A percentile compares a stretch with the other conserved stretches of the same genome.
These are phyloP conservation scores for Coriaria nepalensis DNA, from an alignment of 306 rosid genomes.

Conservation along the genomic window DNA sequence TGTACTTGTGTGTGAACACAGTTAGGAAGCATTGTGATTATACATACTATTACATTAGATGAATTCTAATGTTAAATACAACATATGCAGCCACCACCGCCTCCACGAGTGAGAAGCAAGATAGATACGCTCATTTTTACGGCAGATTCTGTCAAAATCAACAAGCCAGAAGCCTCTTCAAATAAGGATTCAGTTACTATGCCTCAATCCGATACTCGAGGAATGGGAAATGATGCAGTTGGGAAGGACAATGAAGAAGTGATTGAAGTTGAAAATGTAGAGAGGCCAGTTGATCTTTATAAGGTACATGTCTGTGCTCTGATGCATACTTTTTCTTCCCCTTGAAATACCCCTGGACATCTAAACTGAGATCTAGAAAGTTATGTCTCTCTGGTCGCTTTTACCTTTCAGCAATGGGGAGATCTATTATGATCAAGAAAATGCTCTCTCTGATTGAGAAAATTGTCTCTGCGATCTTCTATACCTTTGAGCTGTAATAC, in stretches of 20 bases:
- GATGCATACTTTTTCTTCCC: constrained; percentile 1
- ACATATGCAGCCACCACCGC: constrained; percentile 73
- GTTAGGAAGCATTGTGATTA: neutral
- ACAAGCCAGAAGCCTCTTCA: constrained; percentile 33
- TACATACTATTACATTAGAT: constrained; percentile 5
- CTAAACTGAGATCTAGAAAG: neutral
- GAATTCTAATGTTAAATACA: neutral
- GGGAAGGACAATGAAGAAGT: constrained; percentile 39
- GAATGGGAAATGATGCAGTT: constrained; percentile 16
- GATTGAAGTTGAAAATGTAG: constrained; percentile 69
- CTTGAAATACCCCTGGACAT: neutral
- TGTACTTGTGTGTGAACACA: too few relatives aligned
- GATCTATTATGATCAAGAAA: too few relatives aligned
- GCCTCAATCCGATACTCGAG: constrained; percentile 31
- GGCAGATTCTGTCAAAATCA: constrained; percentile 53
- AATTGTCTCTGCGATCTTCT: neutral
- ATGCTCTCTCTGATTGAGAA: too few relatives aligned
- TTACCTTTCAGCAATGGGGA: too few relatives aligned
- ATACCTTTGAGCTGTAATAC: neutral
- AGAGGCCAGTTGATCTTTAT: constrained; percentile 93
- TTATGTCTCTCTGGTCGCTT: neutral
- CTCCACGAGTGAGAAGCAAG: constrained; percentile 80
- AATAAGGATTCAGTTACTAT: constrained; percentile 19
- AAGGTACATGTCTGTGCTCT: constrained; percentile 37
- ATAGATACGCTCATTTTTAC: constrained; percentile 76